A percentile compares a stretch with the other conserved stretches of the same genome.
Conservation (phyloP, 495 filamentous ascomycete species). For the Extremus antarcticus region DNA sequence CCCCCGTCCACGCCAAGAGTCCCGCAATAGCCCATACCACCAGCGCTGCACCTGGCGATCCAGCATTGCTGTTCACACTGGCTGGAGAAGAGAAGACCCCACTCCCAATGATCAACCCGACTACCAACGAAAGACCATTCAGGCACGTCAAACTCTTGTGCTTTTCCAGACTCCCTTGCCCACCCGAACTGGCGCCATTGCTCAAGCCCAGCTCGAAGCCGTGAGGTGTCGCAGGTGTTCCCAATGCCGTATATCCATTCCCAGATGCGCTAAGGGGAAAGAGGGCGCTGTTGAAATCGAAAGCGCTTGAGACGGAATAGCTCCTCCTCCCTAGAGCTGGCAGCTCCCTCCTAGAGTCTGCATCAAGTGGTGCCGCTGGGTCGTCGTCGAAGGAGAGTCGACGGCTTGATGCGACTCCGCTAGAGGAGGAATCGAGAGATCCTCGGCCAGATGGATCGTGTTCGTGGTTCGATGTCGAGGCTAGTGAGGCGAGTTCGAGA, state of each 20-base stretch:
- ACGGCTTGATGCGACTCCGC: slow-evolving; percentile 81
- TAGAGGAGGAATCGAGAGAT: slow-evolving; percentile 63
- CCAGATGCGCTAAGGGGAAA: slow-evolving; percentile 81
- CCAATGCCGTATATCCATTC: slow-evolving; percentile 70
- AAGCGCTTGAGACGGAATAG: slow-evolving; percentile 83
- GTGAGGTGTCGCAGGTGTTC: slow-evolving; percentile 47
- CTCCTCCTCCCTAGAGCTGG: slow-evolving; percentile 50
- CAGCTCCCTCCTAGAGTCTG: slow-evolving; percentile 39
- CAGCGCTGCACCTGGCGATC: slow-evolving; percentile 81
- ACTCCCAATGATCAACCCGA: slow-evolving; percentile 92
- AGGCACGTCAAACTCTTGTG: slow-evolving; percentile 92
- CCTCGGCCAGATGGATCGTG: slow-evolving; percentile 44
- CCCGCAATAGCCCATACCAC: slow-evolving; percentile 88
- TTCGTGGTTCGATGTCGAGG: slow-evolving; percentile 52
- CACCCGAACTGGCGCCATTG: slow-evolving; percentile 29
- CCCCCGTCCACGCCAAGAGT: slow-evolving; percentile 88
- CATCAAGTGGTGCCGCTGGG: slow-evolving; percentile 47
- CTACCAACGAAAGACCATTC: slow-evolving; percentile 81
- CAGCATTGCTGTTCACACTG: slow-evolving; percentile 85
- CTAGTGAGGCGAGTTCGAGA: slow-evolving; percentile 89
- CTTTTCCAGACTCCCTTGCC: slow-evolving; percentile 57
- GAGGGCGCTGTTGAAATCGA: slow-evolving; percentile 83
- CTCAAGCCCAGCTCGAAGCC: slow-evolving; percentile 28
- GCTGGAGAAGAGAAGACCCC: slow-evolving; percentile 94
- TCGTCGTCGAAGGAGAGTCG: slow-evolving; percentile 80